phyloP scores from a whole-genome alignment of 108 stramenopile genomes.

The Skeletonema menzelii region DNA sequence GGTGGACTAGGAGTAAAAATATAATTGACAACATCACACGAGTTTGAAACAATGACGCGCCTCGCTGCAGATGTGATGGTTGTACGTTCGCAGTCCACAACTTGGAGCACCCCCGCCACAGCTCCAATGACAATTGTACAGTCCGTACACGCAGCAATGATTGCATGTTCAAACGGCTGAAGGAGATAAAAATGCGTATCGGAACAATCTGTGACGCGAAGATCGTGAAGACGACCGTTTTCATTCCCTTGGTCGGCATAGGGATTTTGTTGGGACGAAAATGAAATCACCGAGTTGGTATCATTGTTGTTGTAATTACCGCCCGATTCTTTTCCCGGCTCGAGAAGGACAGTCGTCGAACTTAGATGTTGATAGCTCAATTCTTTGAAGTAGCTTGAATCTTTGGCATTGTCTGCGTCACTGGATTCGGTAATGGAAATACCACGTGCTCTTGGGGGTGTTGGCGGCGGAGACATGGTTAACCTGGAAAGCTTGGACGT shows the following conservation, averaged over 20 bases:
- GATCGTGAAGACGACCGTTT: conserved; percentile 71
- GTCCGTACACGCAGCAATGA: conserved; percentile 84
- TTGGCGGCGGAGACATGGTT: conserved; percentile 39
- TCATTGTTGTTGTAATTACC: conserved; percentile 13
- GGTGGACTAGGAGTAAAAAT: conserved; percentile 86
- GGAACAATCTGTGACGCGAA: conserved; percentile 84
- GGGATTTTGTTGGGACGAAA: conserved; percentile 44
- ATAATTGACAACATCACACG: conserved; percentile 65
- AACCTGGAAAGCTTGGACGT: conserved; percentile 54
- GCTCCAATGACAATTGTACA: conserved; percentile 97
- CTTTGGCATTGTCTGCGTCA: conserved; percentile 25
- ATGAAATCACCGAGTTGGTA: conserved; percentile 12
- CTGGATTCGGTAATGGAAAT: conserved; percentile 20
- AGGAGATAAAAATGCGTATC: conserved; percentile 92
- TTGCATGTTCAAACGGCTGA: conserved; percentile 88
- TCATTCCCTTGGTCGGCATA: conserved; percentile 52
- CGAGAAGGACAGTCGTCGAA: conserved; percentile 78
- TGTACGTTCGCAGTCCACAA: conserved; percentile 86
- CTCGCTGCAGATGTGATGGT: conserved; percentile 75
- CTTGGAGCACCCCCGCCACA: conserved; percentile 84
- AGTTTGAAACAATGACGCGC: conserved; percentile 78
- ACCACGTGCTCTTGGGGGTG: conserved; percentile 35
- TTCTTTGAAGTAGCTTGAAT: conserved; percentile 69
- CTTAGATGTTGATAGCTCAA: conserved; percentile 69
- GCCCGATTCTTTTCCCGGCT: conserved; percentile 43